Conservation (phyloP, 1,284 basidiomycete species). For the Trichosporon sp. region DNA sequence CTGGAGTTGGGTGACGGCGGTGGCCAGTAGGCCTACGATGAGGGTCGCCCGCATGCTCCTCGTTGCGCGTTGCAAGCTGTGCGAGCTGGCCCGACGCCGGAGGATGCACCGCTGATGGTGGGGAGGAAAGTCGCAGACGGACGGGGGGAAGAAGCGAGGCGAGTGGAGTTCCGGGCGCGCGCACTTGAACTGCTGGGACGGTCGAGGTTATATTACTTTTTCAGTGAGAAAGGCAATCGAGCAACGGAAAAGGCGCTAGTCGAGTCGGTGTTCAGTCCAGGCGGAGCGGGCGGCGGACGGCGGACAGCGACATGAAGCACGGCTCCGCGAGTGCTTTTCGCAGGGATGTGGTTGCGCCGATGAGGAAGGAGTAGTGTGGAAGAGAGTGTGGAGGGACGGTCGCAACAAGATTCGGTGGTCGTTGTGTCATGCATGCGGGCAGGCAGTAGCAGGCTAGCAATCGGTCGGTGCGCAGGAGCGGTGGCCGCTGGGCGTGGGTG, state of each 20-base stretch:
- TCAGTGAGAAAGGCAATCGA: neutral
- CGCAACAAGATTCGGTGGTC: neutral
- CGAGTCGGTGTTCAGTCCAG: neutral
- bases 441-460: neutral
- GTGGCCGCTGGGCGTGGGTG: neutral
- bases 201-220: conserved; percentile 7
- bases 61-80: conserved; percentile 1
- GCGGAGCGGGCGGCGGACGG: neutral
- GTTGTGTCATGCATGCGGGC: neutral
- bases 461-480: neutral
- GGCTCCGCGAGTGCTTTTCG: neutral
- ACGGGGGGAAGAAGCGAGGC: neutral
- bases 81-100: neutral
- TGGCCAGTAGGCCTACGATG: neutral
- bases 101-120: neutral
- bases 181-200: neutral
- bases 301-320: neutral
- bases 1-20: conserved; percentile 17
- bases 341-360: neutral
- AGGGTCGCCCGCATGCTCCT: conserved; percentile 8
- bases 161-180: neutral
- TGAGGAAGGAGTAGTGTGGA: neutral
- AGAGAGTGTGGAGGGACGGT: neutral
- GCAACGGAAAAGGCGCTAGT: neutral
- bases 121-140: neutral